Evolutionary conservation across 2,329 filamentous ascomycete species (phyloP).

Genomic region (Kalmusia sp.): DNA sequence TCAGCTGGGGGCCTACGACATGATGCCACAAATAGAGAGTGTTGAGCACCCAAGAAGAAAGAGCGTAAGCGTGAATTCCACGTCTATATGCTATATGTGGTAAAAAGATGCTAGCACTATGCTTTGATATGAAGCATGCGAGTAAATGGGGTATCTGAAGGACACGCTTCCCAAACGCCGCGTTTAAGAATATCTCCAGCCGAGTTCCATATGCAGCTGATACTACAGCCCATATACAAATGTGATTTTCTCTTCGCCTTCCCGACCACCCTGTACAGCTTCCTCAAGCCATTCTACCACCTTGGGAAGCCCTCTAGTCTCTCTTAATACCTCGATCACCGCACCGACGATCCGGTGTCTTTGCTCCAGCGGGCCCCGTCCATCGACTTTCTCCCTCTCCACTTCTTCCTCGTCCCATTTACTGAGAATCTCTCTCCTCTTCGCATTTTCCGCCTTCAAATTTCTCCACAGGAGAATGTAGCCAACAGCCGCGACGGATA

Average conservation of each 20-base stretch:
- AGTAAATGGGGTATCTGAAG: no score
- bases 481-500: slow-evolving; percentile 48
- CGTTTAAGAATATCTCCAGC: no score
- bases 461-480: slow-evolving; percentile 49
- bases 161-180: no score
- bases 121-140: no score
- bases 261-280: slow-evolving; percentile 42
- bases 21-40: no score
- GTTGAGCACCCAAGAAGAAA: no score
- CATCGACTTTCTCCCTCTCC: slow-evolving; percentile 42
- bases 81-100: no score
- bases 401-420: slow-evolving; percentile 48
- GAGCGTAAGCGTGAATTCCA: no score
- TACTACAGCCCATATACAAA: slow-evolving; percentile 53
- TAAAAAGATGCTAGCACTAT: no score
- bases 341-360: slow-evolving; percentile 27
- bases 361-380: slow-evolving; percentile 39
- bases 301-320: slow-evolving; percentile 18
- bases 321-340: slow-evolving; percentile 11
- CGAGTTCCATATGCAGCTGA: no score
- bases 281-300: slow-evolving; percentile 40
- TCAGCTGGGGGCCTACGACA: no score
- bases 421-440: slow-evolving; percentile 37
- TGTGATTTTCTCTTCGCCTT: slow-evolving; percentile 56
- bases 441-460: slow-evolving; percentile 48